Evolutionary conservation across 371 early-diverging fungal species (phyloP).

Genomic region (Saksenaea oblongispora): DNA sequence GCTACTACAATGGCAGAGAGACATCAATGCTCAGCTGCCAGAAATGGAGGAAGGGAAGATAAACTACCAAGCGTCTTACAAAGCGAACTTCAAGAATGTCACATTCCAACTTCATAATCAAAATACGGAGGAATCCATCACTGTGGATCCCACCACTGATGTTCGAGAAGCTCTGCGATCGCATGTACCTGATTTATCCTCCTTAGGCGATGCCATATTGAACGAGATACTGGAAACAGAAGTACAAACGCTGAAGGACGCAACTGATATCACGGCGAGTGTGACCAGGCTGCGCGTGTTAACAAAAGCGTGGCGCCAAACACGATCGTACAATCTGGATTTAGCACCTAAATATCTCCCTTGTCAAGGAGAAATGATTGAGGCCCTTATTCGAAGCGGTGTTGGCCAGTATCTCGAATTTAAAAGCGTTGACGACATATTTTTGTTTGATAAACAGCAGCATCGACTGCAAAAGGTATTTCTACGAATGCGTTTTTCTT

Average conservation of each 20-base stretch:
- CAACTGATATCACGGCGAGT: conserved; percentile 2
- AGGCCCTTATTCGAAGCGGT: conserved; percentile 77
- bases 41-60: not conserved
- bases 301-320: conserved; percentile 35
- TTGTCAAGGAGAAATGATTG: conserved; percentile 75
- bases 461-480: conserved; percentile 39
- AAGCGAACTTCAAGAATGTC: conserved; percentile 16
- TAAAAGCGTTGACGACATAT: conserved; percentile 75
- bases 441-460: conserved; percentile 46
- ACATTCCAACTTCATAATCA: not conserved
- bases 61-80: conserved; percentile 19
- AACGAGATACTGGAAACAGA: conserved; percentile 29
- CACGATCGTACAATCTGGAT: conserved; percentile 78
- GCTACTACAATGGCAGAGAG: conserved; percentile 47
- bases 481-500: not conserved
- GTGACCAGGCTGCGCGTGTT: conserved; percentile 31
- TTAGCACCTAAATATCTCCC: conserved; percentile 76
- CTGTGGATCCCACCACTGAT: not conserved
- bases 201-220: not conserved
- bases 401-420: conserved; percentile 89
- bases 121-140: not conserved
- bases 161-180: conserved; percentile 12
- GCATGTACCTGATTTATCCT: not conserved
- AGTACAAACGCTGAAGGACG: conserved; percentile 1
- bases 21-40: not conserved